Base-by-base conservation (phyloP, 2,329 filamentous ascomycete species). In the Microsporum audouinii region DNA sequence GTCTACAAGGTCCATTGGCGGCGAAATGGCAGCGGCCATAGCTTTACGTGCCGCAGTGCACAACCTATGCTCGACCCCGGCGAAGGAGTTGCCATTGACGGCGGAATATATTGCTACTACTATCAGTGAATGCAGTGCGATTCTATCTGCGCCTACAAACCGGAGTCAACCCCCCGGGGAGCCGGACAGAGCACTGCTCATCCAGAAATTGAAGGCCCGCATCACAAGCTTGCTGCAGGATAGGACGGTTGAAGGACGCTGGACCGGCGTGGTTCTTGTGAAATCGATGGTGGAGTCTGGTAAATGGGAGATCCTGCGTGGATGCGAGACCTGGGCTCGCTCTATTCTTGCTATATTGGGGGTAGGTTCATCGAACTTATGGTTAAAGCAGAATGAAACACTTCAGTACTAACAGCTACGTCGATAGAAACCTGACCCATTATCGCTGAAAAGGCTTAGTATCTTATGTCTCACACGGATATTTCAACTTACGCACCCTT, bases 201-300 rank as follows among this genome's bases (percentile, higher is more conserved):
- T 94, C 0, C 89, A 95, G 73, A 92, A 88, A 71, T 80, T 95
- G 68, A 89, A 88, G 71, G 89, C 88, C 3, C 85, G 89, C 59
- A 79, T 96, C 62, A 86, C 84, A 1, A 85, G 88, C 10, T 79
- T 96, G 12, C 77, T 96, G 38, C 88, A 89, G 70, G 90, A 92
- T 61, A 86, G 86, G 62, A 89, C 78, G 56, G 71, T 83, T 1
- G 84, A 91, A 67, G 89, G 87, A 49, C 84, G 89, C 68, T 95
- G 92, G 76, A 82, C 86, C 17, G 91, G 87, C 5, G 83, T 88
- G 49, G 85, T 88, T 14, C 75, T 96, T 57, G 82, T 91, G 72
- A 96, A 96, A 76, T 83, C 88, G 2, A 79, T 86, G 3, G 78
- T 96, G 49, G 91, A 96, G 68, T 84, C 88, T 45, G 91, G 91